Evolutionary conservation across 345 rosid genomes (phyloP), one percentile per base, ranked within the genome.

Genomic region (Firmiana major): DNA sequence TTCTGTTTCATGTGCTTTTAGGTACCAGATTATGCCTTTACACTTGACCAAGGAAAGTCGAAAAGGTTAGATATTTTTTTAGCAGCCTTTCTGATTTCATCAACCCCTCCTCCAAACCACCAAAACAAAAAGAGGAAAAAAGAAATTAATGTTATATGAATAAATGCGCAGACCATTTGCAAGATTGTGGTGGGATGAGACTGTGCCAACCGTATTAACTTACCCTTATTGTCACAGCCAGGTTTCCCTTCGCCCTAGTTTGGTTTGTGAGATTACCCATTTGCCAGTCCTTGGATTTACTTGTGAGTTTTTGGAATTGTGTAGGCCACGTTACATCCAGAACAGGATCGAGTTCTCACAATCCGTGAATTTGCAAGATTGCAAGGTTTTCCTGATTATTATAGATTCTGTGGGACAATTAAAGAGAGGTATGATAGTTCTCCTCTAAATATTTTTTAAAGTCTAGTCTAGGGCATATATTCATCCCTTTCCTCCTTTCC

Each of bases 371-470:
- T 79, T 70, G 99, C 99, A 62, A 89, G 99, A 82, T 85, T 95
- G 80, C 98, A 95, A 88, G 99, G 99, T 36, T 95, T 95, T 87
- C 97, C 99, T 40, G 99, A 95, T 84, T 93, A 93, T 83, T 95
- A 91, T 74, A 90, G 92, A 73, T 95, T 95, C 86, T 77, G 82
- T 43, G 98, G 99, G 73, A 85, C 92, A 12, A 66, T 89, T 42
- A 90, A 89, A 83, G 78, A 90, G 82, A 90, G 99, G 99, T 88
- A 69, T 67, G 54, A 21, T 67, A 17, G 7, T 43, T 49, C 15
- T 71, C 49, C 75, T 71, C 15, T 40, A 24, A 16, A 69, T 9
- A 46, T 68, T 58, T 9, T 12, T 51, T 13, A 19, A 38, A 6
- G 17, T 31, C 28, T 5, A 71, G 43, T 22, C 19, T 22, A 54